Conservation (phyloP, 2,329 filamentous ascomycete genomes). For the Colletotrichum spaethianum region DNA sequence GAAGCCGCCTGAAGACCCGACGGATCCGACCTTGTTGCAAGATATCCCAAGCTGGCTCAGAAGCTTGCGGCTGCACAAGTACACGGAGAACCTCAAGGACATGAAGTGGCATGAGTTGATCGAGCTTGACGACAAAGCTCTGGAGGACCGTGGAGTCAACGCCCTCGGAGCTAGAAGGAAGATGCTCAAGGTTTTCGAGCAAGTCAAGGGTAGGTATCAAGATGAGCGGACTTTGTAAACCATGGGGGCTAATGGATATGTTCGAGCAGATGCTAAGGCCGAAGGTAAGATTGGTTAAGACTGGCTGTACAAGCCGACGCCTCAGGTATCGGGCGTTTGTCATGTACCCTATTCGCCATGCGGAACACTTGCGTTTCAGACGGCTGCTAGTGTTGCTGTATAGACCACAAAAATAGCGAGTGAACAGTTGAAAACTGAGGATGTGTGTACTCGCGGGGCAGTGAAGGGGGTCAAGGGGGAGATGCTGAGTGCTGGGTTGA, state of each 20-base stretch:
- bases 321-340: not conserved
- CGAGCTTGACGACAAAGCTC: conserved; percentile 90
- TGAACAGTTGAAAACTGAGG: not conserved
- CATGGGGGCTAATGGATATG: not conserved
- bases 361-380: too few relatives aligned
- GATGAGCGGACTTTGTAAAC: not conserved
- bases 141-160: conserved; percentile 95
- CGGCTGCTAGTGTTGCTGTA: not conserved
- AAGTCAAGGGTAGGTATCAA: conserved; percentile 79
- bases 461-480: not conserved
- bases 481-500: conserved; percentile 8
- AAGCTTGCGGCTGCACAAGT: conserved; percentile 96
- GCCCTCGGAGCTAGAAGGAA: conserved; percentile 95
- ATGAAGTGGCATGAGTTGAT: conserved; percentile 96
- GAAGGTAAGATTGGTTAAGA: conserved; percentile 76
- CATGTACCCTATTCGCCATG: not conserved
- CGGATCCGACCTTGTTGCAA: conserved; percentile 88
- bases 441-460: not conserved
- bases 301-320: not conserved
- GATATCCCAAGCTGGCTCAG: conserved; percentile 97
- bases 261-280: conserved; percentile 55
- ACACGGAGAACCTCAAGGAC: conserved; percentile 98
- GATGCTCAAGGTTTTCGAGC: conserved; percentile 99
- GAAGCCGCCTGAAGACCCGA: conserved; percentile 98
- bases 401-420: not conserved